Conservation (phyloP, 495 filamentous ascomycete genomes). For the Trypethelium eluteriae region DNA sequence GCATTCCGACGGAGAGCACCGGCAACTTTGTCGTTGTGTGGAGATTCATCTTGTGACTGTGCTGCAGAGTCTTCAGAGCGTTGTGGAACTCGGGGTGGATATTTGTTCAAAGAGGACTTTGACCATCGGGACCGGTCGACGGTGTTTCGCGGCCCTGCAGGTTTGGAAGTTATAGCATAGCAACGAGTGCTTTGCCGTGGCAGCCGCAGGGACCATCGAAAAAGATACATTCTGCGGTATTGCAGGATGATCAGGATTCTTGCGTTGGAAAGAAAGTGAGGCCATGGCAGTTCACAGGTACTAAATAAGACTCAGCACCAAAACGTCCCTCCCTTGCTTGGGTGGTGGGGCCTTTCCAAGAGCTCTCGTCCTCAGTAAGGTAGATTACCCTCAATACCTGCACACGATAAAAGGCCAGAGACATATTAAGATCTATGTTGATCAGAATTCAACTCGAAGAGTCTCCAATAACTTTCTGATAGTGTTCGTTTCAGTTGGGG, state of each 20-base stretch:
- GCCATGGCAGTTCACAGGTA: no score
- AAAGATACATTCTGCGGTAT: neutral
- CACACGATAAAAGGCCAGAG: no score
- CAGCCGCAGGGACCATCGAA: slow-evolving; percentile 18
- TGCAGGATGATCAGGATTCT: neutral
- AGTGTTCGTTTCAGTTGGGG: neutral
- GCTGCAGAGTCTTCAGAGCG: slow-evolving; percentile 6
- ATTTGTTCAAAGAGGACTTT: slow-evolving; percentile 9
- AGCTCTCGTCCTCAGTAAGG: no score
- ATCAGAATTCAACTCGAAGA: no score
- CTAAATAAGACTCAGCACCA: no score
- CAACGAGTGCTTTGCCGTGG: slow-evolving; percentile 10
- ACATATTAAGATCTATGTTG: no score
- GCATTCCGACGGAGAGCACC: slow-evolving; percentile 16
- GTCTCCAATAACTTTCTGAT: neutral
- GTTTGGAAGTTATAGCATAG: neutral
- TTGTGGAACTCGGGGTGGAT: slow-evolving; percentile 8
- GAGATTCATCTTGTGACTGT: slow-evolving; percentile 10
- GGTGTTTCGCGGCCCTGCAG: neutral
- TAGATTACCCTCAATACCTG: no score
- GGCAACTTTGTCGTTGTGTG: slow-evolving; percentile 26
- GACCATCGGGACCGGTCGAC: neutral
- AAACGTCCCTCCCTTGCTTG: no score
- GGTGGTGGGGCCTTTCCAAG: no score
- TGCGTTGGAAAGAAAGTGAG: no score